These are phyloP conservation scores for Mycena belliarum DNA, from an alignment of 768 basidiomycete species.

Conservation along the genomic window DNA sequence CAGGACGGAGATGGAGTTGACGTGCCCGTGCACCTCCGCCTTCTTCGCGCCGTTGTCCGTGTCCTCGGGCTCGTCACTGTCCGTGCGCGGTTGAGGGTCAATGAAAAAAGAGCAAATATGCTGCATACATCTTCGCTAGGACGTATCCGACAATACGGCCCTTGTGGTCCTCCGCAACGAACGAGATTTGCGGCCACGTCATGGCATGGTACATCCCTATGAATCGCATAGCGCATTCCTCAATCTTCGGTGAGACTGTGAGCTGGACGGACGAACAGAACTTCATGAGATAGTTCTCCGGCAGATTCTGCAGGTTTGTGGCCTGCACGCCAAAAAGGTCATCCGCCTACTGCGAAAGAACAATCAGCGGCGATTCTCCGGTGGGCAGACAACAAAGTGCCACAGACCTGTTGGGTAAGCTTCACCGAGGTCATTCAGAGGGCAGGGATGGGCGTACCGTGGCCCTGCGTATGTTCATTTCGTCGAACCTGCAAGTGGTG, in stretches of 20 bases:
- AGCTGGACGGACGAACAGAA: slow-evolving; percentile 51
- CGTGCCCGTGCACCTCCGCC: slow-evolving; percentile 78
- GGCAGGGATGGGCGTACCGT: slow-evolving; percentile 33
- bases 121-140: slow-evolving; percentile 85
- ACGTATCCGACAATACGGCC: slow-evolving; percentile 94
- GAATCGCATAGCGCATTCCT: not conserved
- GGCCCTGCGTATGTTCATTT: slow-evolving; percentile 58
- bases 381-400: not conserved
- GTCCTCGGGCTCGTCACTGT: slow-evolving; percentile 48
- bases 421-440: slow-evolving; percentile 2
- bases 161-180: slow-evolving; percentile 87
- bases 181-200: slow-evolving; percentile 93
- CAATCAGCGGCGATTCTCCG: not conserved
- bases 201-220: slow-evolving; percentile 86
- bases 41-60: slow-evolving; percentile 39
- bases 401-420: slow-evolving; percentile 11
- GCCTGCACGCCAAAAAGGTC: slow-evolving; percentile 94
- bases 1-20: slow-evolving; percentile 95
- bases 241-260: not conserved
- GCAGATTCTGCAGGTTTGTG: slow-evolving; percentile 89
- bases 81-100: no score
- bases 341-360: slow-evolving; percentile 56
- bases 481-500: no score
- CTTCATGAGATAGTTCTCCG: slow-evolving; percentile 87
- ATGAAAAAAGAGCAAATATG: not conserved